These are phyloP conservation scores for Podaxis sp. DNA, from an alignment of 768 basidiomycete species.

Conservation along the genomic window DNA sequence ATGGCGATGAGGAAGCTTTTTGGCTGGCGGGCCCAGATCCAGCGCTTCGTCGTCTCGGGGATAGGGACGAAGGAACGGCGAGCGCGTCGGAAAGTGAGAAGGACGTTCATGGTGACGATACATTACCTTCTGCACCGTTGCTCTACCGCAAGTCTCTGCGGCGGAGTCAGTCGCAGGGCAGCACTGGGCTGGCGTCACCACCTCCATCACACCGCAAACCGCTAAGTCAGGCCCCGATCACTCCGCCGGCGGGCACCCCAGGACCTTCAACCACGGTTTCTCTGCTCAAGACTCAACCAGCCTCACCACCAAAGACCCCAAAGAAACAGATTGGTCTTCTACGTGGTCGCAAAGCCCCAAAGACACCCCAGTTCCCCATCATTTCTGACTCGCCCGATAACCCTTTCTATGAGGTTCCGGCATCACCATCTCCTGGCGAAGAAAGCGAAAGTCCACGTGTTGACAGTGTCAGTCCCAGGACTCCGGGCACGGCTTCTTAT, in stretches of 20 bases:
- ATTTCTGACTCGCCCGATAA: conserved; percentile 63
- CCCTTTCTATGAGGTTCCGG: conserved; percentile 48
- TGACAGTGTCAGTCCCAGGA: conserved; percentile 23
- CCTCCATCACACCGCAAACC: conserved; percentile 57
- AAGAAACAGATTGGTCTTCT: conserved; percentile 24
- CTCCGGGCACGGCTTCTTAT: conserved; percentile 35
- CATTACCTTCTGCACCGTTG: conserved; percentile 21
- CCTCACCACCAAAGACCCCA: conserved; percentile 37
- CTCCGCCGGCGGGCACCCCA: conserved; percentile 2
- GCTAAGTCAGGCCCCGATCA: background rate
- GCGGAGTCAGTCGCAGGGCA: conserved; percentile 15
- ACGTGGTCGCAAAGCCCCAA: conserved; percentile 8
- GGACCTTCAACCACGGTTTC: conserved; percentile 7
- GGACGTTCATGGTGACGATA: background rate
- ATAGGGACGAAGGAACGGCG: conserved; percentile 11
- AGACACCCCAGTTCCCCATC: conserved; percentile 12
- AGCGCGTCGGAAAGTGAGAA: conserved; percentile 13
- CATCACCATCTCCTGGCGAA: conserved; percentile 26
- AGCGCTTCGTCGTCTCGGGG: conserved; percentile 13
- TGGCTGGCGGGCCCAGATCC: conserved; percentile 35
- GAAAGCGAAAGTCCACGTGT: conserved; percentile 30
- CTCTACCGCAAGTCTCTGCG: conserved; percentile 29
- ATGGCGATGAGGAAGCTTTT: conserved; percentile 50
- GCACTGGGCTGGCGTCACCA: conserved; percentile 51
- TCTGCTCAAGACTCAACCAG: conserved; percentile 14